Evolutionary conservation across 331 rosid species (phyloP), one percentile per base, ranked within the genome.

Genomic region (Acacia pycnantha): DNA sequence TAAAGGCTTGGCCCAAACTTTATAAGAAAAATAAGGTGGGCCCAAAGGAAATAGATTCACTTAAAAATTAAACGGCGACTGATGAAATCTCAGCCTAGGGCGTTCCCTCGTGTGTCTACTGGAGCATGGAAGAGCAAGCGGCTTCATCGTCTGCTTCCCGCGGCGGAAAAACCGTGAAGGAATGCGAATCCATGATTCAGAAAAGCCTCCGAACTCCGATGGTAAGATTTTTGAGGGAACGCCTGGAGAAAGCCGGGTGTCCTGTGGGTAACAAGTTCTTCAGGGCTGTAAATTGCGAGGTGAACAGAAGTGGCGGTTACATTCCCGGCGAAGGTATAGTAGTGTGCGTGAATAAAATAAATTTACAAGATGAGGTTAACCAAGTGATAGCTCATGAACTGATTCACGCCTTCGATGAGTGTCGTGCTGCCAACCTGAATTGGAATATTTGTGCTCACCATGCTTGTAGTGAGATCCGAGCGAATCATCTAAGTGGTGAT

Each of bases 401-500:
- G 48, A 93, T 95, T 87, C 98, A 95, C 76, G 98, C 91, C 13
- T 95, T 72, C 77, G 98, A 95, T 22, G 94, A 93, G 19, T 95
- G 98, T 53, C 97, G 94, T 75, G 93, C 96, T n/a, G 87, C 89
- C 62, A 93, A 93, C 79, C 83, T 95, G 89, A 80, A 93, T 37
- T 93, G 98, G 98, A 73, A 89, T 59, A 86, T 89, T 74, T 93
- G 98, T 81, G 95, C 98, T 68, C 98, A 95, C 89, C 96, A 91
- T 84, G 98, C 98, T 82, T 95, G 98, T 81, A 93, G 96, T 12
- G 98, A 93, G 98, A 90, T 95, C 82, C 89, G 98, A 78, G 93
- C 99, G 56, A 90, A 89, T 65, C 97, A 95, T 92, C 85, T 95
- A 37, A 95, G 98, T 61, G 99, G 99, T 75, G 94, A 93, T 82